Conservation (phyloP, 768 basidiomycete genomes). For the Sarcodon sp. region DNA sequence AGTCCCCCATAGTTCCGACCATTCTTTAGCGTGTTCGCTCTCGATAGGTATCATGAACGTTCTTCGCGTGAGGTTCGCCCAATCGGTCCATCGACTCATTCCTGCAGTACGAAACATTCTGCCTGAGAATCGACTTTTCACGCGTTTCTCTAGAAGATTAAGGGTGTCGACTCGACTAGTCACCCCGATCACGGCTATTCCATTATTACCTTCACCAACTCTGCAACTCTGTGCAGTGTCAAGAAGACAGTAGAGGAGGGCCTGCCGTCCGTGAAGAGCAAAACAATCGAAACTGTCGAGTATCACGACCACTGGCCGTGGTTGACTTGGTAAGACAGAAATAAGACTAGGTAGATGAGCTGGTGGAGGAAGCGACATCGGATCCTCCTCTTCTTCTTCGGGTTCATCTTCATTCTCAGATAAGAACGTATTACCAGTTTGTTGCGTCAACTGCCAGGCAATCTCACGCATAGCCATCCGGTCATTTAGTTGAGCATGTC, state of each 20-base stretch:
- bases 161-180: constrained; percentile 83
- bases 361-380: constrained; percentile 42
- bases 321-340: constrained; percentile 63
- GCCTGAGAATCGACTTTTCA: constrained; percentile 95
- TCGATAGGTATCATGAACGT: constrained; percentile 25
- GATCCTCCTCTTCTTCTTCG: constrained; percentile 30
- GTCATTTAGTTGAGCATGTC: constrained; percentile 77
- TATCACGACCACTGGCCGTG: constrained; percentile 69
- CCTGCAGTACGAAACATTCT: constrained; percentile 72
- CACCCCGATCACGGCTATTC: constrained; percentile 77
- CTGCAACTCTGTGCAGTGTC: constrained; percentile 88
- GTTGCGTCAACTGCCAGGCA: constrained; percentile 67
- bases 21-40: constrained; percentile 27
- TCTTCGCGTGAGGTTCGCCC: constrained; percentile 34
- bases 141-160: constrained; percentile 85
- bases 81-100: constrained; percentile 33
- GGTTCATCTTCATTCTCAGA: constrained; percentile 24
- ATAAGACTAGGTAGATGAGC: constrained; percentile 66
- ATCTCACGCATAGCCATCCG: constrained; percentile 88
- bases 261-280: constrained; percentile 82
- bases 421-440: constrained; percentile 54
- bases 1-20: constrained; percentile 46
- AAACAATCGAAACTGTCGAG: constrained; percentile 94
- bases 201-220: constrained; percentile 42
- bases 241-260: constrained; percentile 86